Base-by-base conservation (phyloP, 345 rosid genomes). In the Citrus trifoliata region DNA sequence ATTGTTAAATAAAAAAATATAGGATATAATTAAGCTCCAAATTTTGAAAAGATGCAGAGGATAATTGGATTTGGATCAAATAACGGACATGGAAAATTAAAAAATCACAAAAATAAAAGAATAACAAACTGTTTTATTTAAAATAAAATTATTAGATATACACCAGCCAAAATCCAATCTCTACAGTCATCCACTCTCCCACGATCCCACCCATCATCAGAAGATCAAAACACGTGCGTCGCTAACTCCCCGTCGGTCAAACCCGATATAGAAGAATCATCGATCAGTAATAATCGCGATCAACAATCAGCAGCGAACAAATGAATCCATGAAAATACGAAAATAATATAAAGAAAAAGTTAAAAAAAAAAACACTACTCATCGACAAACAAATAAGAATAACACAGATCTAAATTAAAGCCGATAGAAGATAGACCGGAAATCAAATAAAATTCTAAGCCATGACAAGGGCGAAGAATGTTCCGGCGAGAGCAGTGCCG, bases 401-500 rank as follows among this genome's bases (percentile, higher is more conserved):
- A 71, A 59, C 64, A 82, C 64, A 82, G 82, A 82, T 83, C 85
- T 60, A 70, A 62, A 4, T 46, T 12, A 12, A 70, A 76, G 82
- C 82, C 81, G 55, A 48, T 0, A 60, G 80, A 82, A 75, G 60
- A 30, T 0, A 21, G 48, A 2, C 18, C 3, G 24, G 25, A 61
- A 65, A 24, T 16, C 48, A 46, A 30, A 53, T 46, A 67, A 9
- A 18, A 24, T 78, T 78, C 82, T 88, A 92, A 75, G 91, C 93
- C 88, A 90, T 87, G 77, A 87, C 76, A 68, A 81, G 84, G 79
- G 91, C 90, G 74, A 87, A 86, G 74, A 90, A 24, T 68, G 87
- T 82, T 67, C 86, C 93, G 9, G 88, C 84, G 18, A 89, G 74
- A 48, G 85, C 88, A 64, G 88, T 89, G 40, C 88, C 90, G 1